Evolutionary conservation across 352 stramenopile genomes (phyloP).

Genomic region (Phytophthora sp.): DNA sequence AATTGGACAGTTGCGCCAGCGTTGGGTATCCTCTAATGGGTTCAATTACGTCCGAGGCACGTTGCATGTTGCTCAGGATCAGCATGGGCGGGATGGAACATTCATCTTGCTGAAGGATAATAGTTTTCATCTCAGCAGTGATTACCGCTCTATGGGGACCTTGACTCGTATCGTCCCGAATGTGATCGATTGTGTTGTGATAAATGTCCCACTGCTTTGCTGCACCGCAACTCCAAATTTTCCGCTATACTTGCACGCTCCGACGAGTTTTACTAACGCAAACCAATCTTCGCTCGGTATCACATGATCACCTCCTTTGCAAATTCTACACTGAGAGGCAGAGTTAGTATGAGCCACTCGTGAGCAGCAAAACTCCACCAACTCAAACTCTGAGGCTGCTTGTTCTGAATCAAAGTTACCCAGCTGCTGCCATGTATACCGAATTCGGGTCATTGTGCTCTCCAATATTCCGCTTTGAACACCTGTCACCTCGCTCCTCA

Average conservation of each 20-base stretch:
- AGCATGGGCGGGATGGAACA: background rate
- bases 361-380: background rate
- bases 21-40: background rate
- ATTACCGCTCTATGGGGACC: background rate
- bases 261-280: background rate
- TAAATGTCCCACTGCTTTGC: background rate
- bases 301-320: background rate
- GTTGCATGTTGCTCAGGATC: background rate
- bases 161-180: background rate
- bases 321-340: background rate
- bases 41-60: background rate
- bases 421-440: background rate
- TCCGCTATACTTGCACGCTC: background rate
- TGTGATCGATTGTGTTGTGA: background rate
- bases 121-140: background rate
- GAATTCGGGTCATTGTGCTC: background rate
- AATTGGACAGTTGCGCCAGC: slow-evolving; percentile 1
- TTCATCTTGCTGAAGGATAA: background rate
- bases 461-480: too few species aligned
- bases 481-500: too few species aligned
- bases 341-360: background rate
- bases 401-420: background rate
- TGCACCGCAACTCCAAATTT: slow-evolving; percentile 1
- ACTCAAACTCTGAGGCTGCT: background rate
- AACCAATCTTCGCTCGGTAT: background rate